phyloP scores from a whole-genome alignment of 805 yeast species.

The Pichia insulana region DNA sequence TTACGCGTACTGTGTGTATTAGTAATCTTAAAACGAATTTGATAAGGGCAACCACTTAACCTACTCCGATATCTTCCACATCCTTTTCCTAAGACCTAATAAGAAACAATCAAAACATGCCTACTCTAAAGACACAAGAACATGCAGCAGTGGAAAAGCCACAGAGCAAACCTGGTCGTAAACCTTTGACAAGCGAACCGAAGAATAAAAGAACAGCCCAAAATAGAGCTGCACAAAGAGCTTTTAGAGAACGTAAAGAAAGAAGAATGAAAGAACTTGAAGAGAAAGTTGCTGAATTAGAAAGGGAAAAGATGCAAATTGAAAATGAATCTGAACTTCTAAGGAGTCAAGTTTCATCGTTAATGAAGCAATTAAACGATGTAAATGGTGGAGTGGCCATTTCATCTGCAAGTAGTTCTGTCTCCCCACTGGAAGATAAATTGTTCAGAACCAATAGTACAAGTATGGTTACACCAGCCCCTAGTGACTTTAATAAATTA shows the following conservation, averaged over 20 bases:
- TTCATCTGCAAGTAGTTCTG: background rate
- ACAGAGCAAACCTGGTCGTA: conserved; percentile 62
- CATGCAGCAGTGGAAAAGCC: conserved; percentile 9
- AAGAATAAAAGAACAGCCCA: conserved; percentile 90
- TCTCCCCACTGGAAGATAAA: conserved; percentile 3
- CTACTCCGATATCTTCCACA: background rate
- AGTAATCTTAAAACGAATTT: background rate
- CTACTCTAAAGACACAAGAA: conserved; percentile 5
- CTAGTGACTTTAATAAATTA: too few relatives aligned
- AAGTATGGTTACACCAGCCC: too few relatives aligned
- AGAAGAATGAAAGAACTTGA: conserved; percentile 78
- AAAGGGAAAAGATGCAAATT: conserved; percentile 60
- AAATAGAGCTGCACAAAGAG: conserved; percentile 97
- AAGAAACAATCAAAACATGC: conserved; percentile 1
- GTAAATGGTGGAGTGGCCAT: background rate
- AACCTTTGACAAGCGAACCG: conserved; percentile 63
- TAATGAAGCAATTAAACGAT: conserved; percentile 53
- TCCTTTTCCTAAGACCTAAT: too few relatives aligned
- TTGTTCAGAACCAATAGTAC: background rate
- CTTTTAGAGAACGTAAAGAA: conserved; percentile 92
- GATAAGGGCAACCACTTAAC: background rate
- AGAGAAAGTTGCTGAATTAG: conserved; percentile 62
- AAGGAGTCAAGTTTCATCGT: conserved; percentile 64
- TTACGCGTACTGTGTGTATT: background rate
- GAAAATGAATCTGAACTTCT: conserved; percentile 65